A percentile compares a stretch with the other conserved stretches of the same genome.
These are phyloP conservation scores for Aspergillus pseudoglaucus DNA, from an alignment of 2,329 filamentous ascomycete genomes.

Conservation along the genomic window DNA sequence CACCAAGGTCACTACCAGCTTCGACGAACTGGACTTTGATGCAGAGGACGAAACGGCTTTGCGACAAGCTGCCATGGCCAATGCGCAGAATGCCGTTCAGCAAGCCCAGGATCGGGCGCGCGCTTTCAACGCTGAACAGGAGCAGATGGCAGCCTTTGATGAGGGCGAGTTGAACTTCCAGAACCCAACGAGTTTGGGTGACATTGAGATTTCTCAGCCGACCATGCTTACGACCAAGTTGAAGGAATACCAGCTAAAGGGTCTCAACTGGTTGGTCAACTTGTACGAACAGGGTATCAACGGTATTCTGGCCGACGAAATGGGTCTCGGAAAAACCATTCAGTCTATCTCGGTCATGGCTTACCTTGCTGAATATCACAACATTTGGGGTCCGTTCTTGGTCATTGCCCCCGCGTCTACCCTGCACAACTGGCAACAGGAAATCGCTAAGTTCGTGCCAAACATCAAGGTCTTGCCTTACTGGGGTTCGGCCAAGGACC, in stretches of 20 bases:
- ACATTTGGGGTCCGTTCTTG: conserved; percentile 96
- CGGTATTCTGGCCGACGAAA: conserved; percentile 95
- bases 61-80: conserved; percentile 80
- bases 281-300: conserved; percentile 99
- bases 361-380: conserved; percentile 92
- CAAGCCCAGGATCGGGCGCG: conserved; percentile 89
- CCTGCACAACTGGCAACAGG: conserved; percentile 98
- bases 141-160: conserved; percentile 66
- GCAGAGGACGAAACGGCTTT: conserved; percentile 82
- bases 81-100: conserved; percentile 91
- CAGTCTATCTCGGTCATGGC: conserved; percentile 99
- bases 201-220: conserved; percentile 89
- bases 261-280: conserved; percentile 98
- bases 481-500: conserved; percentile 90
- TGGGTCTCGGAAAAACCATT: conserved; percentile 98
- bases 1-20: conserved; percentile 81
- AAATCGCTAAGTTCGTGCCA: conserved; percentile 91
- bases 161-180: conserved; percentile 99
- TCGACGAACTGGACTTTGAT: conserved; percentile 92
- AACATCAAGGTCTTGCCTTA: conserved; percentile 93
- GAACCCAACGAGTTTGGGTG: conserved; percentile 90
- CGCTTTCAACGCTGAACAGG: conserved; percentile 68
- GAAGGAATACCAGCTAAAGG: conserved; percentile 98
- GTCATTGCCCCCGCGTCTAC: conserved; percentile 95
- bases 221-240: conserved; percentile 88